Evolutionary conservation across 148 eudicot genomes (phyloP).

Genomic region (Silene uniflora): DNA sequence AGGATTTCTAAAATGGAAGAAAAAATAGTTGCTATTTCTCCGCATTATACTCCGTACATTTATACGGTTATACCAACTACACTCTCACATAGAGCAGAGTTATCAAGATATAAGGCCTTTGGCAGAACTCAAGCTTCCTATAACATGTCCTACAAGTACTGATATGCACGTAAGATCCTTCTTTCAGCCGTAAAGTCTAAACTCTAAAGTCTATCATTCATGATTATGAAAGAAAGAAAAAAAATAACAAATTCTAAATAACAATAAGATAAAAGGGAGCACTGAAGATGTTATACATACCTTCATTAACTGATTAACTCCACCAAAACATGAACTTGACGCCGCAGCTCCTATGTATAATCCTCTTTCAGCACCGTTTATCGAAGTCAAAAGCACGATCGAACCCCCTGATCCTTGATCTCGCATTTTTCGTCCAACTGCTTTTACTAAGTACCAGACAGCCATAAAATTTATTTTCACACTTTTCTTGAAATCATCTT

Average conservation of each 20-base stretch:
- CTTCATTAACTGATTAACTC: constrained; percentile 73
- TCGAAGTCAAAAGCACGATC: constrained; percentile 66
- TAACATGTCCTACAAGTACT: background rate
- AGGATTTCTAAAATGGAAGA: background rate
- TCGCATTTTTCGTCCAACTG: constrained; percentile 70
- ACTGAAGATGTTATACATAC: constrained; percentile 36
- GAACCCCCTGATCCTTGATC: constrained; percentile 85
- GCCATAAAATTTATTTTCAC: constrained; percentile 69
- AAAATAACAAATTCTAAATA: background rate
- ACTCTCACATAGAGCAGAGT: too few relatives aligned
- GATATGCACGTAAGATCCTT: background rate
- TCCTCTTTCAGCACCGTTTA: constrained; percentile 87
- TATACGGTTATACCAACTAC: too few relatives aligned
- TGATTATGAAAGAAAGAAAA: background rate
- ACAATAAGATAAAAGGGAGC: background rate
- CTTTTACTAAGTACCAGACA: constrained; percentile 73
- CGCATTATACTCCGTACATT: background rate
- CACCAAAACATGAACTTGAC: constrained; percentile 80
- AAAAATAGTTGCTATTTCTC: background rate
- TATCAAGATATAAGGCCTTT: background rate
- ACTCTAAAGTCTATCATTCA: background rate
- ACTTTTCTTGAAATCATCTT: constrained; percentile 71
- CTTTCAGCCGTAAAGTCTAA: background rate
- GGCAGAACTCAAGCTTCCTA: background rate
- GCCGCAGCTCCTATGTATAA: constrained; percentile 87